phyloP scores from a whole-genome alignment of 768 basidiomycete genomes.

The Postia placenta region DNA sequence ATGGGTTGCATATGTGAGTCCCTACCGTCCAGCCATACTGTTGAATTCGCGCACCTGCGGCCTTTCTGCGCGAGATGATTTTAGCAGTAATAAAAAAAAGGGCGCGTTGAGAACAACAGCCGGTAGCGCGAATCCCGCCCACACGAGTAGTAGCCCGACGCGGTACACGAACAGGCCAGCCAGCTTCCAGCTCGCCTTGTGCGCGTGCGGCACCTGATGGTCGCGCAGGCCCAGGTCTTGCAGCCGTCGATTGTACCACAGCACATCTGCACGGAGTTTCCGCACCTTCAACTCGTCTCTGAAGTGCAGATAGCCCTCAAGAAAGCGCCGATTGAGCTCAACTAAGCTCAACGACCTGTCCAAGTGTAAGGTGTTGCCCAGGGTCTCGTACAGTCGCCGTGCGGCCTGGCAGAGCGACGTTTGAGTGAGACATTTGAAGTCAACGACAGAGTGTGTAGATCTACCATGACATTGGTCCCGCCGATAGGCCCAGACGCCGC shows the following conservation, averaged over 20 bases:
- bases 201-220: constrained; percentile 90
- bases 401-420: constrained; percentile 91
- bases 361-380: constrained; percentile 86
- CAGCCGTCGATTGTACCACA: constrained; percentile 84
- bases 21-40: too few species aligned
- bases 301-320: constrained; percentile 90
- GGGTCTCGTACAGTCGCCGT: constrained; percentile 87
- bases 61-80: constrained; percentile 78
- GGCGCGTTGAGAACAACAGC: constrained; percentile 89
- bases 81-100: constrained; percentile 89
- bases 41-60: constrained; percentile 79
- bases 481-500: too few species aligned
- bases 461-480: too few species aligned
- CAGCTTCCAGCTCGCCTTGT: constrained; percentile 82
- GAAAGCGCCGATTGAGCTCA: constrained; percentile 85
- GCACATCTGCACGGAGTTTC: constrained; percentile 69
- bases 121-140: constrained; percentile 82
- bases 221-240: constrained; percentile 89
- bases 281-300: constrained; percentile 88
- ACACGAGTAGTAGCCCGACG: constrained; percentile 65
- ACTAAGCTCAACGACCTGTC: constrained; percentile 98
- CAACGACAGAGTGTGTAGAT: too few species aligned
- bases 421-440: too few species aligned
- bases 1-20: too few species aligned
- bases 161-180: constrained; percentile 84